phyloP scores from a whole-genome alignment of 495 filamentous ascomycete genomes.

The Aspergillus heteromorphus region DNA sequence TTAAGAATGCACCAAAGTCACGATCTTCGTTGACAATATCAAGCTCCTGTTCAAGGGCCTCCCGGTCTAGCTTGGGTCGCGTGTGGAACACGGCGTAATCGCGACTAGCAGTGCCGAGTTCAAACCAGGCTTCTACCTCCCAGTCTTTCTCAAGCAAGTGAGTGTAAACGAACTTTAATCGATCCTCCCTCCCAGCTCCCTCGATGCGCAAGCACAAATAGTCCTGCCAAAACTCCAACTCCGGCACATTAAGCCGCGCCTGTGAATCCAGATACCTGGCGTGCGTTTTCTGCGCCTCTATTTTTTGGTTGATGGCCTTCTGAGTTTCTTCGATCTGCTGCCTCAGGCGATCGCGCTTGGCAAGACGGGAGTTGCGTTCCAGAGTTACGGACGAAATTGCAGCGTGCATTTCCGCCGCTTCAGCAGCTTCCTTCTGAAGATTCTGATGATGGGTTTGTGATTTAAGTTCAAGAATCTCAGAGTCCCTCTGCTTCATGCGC shows the following conservation, averaged over 20 bases:
- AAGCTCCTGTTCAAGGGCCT: slow-evolving; percentile 64
- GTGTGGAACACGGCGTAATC: slow-evolving; percentile 81
- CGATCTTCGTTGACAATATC: slow-evolving; percentile 74
- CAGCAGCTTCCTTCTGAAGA: slow-evolving; percentile 78
- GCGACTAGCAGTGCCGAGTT: slow-evolving; percentile 69
- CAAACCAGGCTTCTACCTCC: slow-evolving; percentile 90
- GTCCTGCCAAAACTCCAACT: slow-evolving; percentile 92
- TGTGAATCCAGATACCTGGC: slow-evolving; percentile 69
- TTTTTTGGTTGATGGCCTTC: slow-evolving; percentile 55
- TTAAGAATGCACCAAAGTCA: slow-evolving; percentile 74
- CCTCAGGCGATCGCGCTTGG: slow-evolving; percentile 66
- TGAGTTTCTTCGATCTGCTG: slow-evolving; percentile 77
- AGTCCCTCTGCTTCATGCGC: slow-evolving; percentile 79
- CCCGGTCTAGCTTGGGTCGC: slow-evolving; percentile 71
- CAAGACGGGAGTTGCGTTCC: slow-evolving; percentile 70
- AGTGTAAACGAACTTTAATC: slow-evolving; percentile 87
- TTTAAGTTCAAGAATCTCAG: slow-evolving; percentile 77
- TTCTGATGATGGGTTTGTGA: slow-evolving; percentile 69
- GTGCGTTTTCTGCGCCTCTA: slow-evolving; percentile 57
- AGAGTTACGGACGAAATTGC: slow-evolving; percentile 68
- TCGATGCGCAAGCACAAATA: slow-evolving; percentile 86
- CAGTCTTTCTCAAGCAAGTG: slow-evolving; percentile 77
- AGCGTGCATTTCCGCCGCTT: slow-evolving; percentile 80
- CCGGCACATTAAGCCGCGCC: slow-evolving; percentile 77
- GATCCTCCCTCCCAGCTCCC: slow-evolving; percentile 76